These are phyloP conservation scores for Candida mesenterica DNA, from an alignment of 1,139 yeast species.

Conservation along the genomic window DNA sequence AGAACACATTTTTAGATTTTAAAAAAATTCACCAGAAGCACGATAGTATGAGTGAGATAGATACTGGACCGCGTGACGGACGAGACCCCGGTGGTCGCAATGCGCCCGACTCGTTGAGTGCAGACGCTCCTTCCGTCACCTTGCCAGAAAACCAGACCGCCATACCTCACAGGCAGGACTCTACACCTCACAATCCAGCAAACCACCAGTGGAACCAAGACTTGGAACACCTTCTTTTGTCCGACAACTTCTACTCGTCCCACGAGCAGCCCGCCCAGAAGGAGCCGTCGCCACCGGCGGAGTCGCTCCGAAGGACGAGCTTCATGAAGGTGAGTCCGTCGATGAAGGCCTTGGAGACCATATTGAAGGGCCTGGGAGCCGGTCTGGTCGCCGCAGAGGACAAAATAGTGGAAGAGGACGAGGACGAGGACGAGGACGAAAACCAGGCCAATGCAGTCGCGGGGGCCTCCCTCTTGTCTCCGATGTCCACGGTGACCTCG, in stretches of 20 bases:
- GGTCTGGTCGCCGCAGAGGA: not conserved
- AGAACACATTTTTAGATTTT: too few species aligned
- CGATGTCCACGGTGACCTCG: conserved; percentile 7
- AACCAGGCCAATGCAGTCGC: conserved; percentile 4
- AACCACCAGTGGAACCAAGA: not conserved
- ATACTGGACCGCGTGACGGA: not conserved
- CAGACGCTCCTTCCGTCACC: too few species aligned
- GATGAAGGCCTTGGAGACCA: conserved; percentile 50
- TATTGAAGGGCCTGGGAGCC: conserved; percentile 32
- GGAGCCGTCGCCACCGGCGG: not conserved
- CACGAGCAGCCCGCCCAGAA: not conserved
- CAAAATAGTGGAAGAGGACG: conserved; percentile 16
- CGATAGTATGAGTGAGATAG: conserved; percentile 1
- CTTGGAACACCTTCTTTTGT: conserved; percentile 13
- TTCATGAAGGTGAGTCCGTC: conserved; percentile 56
- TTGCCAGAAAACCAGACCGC: too few species aligned
- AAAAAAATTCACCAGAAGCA: too few species aligned
- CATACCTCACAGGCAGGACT: too few species aligned
- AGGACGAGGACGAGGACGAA: conserved; percentile 5
- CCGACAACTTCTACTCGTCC: conserved; percentile 28
- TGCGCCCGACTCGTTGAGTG: too few species aligned
- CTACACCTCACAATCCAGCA: too few species aligned
- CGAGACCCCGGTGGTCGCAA: not conserved
- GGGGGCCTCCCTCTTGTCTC: not conserved
- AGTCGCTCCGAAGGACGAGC: conserved; percentile 28